phyloP scores from a whole-genome alignment of 306 rosid species.

The Biancaea sappan region DNA sequence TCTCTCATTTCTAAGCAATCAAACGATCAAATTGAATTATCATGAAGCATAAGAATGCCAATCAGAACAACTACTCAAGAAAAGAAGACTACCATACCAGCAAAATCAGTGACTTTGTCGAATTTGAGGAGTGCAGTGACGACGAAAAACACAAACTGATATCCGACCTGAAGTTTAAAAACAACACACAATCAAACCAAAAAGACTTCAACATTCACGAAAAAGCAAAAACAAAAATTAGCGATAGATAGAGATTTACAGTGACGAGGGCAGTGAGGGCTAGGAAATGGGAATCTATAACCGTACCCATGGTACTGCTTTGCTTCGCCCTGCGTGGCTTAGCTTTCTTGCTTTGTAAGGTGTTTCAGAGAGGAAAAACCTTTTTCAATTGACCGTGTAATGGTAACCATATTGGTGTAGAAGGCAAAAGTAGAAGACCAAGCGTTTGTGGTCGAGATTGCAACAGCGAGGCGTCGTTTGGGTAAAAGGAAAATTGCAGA shows the following conservation, averaged over 20 bases:
- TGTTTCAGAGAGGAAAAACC: neutral
- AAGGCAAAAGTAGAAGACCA: neutral
- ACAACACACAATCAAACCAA: neutral
- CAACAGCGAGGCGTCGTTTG: slow-evolving; percentile 21
- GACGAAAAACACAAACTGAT: slow-evolving; percentile 75
- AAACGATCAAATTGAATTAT: neutral
- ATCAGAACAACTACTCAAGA: neutral
- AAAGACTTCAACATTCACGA: neutral
- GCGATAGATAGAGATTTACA: slow-evolving; percentile 42
- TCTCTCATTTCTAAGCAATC: slow-evolving; percentile 11
- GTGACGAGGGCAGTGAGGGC: slow-evolving; percentile 86
- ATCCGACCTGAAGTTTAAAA: slow-evolving; percentile 57
- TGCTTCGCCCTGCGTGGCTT: neutral
- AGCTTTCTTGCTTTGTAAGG: slow-evolving; percentile 4
- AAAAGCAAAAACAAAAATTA: neutral
- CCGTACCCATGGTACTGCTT: slow-evolving; percentile 57
- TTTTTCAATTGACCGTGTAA: no score
- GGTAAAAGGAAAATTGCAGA: neutral
- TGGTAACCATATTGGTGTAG: neutral
- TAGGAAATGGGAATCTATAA: slow-evolving; percentile 82
- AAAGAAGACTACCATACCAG: slow-evolving; percentile 50
- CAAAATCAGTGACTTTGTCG: slow-evolving; percentile 96
- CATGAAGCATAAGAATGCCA: neutral
- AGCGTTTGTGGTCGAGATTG: slow-evolving; percentile 31
- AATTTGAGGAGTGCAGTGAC: slow-evolving; percentile 92